Evolutionary conservation across 176 grass and related monocot species (phyloP).

Genomic region (Paspalum vaginatum): DNA sequence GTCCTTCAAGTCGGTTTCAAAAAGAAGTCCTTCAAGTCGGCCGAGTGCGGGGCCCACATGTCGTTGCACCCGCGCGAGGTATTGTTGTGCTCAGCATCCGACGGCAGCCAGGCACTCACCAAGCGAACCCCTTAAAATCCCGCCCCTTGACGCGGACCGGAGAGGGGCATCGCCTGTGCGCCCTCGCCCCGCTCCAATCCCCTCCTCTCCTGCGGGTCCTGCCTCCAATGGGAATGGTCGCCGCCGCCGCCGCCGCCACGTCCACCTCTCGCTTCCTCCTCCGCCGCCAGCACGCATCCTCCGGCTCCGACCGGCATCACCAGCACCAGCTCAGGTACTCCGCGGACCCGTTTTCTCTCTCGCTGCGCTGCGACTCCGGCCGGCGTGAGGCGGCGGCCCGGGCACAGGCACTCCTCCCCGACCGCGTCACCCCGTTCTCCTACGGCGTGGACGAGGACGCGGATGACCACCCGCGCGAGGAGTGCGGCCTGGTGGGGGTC

Average conservation of each 20-base stretch:
- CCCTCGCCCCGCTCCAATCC: constrained; percentile 6
- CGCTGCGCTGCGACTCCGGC: constrained; percentile 12
- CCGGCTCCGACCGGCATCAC: background rate
- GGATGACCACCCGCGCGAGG: constrained; percentile 73
- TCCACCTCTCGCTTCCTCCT: constrained; percentile 20
- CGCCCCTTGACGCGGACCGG: constrained; percentile 23
- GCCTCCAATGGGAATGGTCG: constrained; percentile 8
- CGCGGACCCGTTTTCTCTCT: background rate
- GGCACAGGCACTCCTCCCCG: constrained; percentile 32
- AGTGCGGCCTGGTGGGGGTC: constrained; percentile 75
- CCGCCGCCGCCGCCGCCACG: constrained; percentile 31
- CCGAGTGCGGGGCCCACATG: background rate
- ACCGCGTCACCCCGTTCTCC: constrained; percentile 28
- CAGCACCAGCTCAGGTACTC: constrained; percentile 4
- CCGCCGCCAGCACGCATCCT: background rate
- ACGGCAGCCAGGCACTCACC: too few relatives aligned
- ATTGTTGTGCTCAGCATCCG: too few relatives aligned
- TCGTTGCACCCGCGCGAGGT: background rate
- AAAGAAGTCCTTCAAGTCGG: background rate
- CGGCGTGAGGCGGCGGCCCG: background rate
- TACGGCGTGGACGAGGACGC: constrained; percentile 18
- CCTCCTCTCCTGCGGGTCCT: background rate
- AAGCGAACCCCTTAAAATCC: constrained; percentile 43
- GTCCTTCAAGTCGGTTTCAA: too few relatives aligned
- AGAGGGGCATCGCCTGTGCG: constrained; percentile 13